These are phyloP conservation scores for Chaetoceros tenuissimus DNA, from an alignment of 108 stramenopile species.

Conservation along the genomic window DNA sequence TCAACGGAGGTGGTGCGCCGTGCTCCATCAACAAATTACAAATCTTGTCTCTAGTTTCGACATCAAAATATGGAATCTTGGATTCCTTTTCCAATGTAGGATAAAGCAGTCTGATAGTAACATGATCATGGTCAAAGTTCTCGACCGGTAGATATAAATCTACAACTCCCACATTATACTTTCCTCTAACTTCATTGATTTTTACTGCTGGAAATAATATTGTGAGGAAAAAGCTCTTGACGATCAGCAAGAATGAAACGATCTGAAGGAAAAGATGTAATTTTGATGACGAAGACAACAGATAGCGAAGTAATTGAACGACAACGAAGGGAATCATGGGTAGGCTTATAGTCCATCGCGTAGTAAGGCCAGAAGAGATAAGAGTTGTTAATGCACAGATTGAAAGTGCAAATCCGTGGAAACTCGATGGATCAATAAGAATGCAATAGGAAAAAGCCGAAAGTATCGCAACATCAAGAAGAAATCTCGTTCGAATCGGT, in stretches of 20 bases:
- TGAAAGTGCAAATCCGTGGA: too few species aligned
- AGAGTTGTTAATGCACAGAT: constrained; percentile 10
- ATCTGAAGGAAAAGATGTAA: too few species aligned
- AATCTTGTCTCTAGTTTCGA: constrained; percentile 11
- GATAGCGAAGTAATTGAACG: constrained; percentile 25
- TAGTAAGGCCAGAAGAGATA: constrained; percentile 25
- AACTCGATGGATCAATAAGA: neutral
- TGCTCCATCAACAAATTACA: constrained; percentile 32
- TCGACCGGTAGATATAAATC: constrained; percentile 36
- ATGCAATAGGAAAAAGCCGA: neutral
- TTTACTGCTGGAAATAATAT: constrained; percentile 40
- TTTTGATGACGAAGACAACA: too few species aligned
- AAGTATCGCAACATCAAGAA: neutral
- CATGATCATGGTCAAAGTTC: constrained; percentile 18
- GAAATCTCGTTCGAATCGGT: neutral
- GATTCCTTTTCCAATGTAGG: constrained; percentile 30
- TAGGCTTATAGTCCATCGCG: constrained; percentile 50
- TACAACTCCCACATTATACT: constrained; percentile 39
- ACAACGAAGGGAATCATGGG: constrained; percentile 43
- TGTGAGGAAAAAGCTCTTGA: constrained; percentile 10
- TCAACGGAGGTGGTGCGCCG: constrained; percentile 35
- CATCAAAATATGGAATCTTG: constrained; percentile 20
- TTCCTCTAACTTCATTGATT: constrained; percentile 18
- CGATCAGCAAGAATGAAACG: constrained; percentile 13
- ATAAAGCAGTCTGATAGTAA: constrained; percentile 39